A percentile compares a stretch with the other conserved stretches of the same genome.
Conservation (phyloP, 805 yeast genomes). For the Lachancea mirantina region DNA sequence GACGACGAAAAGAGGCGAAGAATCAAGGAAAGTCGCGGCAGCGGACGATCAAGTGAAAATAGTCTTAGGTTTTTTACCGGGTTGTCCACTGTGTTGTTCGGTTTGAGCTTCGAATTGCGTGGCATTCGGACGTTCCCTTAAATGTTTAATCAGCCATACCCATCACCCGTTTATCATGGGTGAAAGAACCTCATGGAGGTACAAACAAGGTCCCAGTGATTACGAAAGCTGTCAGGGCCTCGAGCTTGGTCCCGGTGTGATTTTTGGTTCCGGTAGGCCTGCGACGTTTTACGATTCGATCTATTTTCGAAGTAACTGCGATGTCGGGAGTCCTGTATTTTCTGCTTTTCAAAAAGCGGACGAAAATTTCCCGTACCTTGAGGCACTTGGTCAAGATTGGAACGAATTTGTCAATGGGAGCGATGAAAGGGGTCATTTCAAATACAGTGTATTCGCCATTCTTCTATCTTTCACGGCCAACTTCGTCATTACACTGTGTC, state of each 20-base stretch:
- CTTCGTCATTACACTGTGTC: slow-evolving; percentile 55
- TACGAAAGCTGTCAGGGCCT: slow-evolving; percentile 31
- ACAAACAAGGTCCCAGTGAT: slow-evolving; percentile 1
- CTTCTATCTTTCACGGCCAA: slow-evolving; percentile 57
- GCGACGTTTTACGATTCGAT: slow-evolving; percentile 16
- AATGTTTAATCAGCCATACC: too few species aligned
- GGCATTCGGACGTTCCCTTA: too few species aligned
- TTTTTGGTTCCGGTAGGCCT: slow-evolving; percentile 18
- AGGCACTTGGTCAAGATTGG: slow-evolving; percentile 44
- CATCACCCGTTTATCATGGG: background rate
- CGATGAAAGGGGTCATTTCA: slow-evolving; percentile 38
- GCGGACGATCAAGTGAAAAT: too few species aligned
- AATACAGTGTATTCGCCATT: slow-evolving; percentile 53
- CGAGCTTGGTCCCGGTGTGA: slow-evolving; percentile 29
- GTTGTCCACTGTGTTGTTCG: too few species aligned
- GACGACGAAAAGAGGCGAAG: too few species aligned
- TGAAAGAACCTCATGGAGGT: slow-evolving; percentile 6
- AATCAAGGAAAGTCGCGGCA: too few species aligned
- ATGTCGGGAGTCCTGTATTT: slow-evolving; percentile 29
- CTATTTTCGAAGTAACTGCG: slow-evolving; percentile 31
- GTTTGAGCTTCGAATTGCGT: too few species aligned
- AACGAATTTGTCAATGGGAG: slow-evolving; percentile 29
- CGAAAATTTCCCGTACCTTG: slow-evolving; percentile 34
- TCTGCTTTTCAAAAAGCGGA: slow-evolving; percentile 30
- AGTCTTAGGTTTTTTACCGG: too few species aligned